These are phyloP conservation scores for Suhomyces maxii DNA, from an alignment of 1,139 yeast species.

Conservation along the genomic window DNA sequence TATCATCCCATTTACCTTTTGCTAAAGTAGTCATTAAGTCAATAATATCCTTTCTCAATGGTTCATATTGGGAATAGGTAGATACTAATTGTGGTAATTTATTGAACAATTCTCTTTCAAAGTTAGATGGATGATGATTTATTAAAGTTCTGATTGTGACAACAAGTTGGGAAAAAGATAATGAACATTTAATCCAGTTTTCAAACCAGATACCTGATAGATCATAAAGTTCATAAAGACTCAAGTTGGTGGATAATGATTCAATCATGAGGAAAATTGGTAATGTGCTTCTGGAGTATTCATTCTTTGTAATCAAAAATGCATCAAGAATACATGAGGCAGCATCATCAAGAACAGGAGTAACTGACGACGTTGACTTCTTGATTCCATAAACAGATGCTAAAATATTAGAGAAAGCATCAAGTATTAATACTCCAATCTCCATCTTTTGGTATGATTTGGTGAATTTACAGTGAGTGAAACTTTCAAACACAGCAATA, in stretches of 20 bases:
- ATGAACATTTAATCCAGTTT: conserved; percentile 44
- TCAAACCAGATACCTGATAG: conserved; percentile 41
- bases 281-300: conserved; percentile 52
- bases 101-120: conserved; percentile 62
- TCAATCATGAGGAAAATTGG: conserved; percentile 58
- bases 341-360: conserved; percentile 32
- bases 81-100: conserved; percentile 58
- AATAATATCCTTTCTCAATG: conserved; percentile 53
- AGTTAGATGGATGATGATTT: conserved; percentile 54
- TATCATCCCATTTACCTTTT: conserved; percentile 56
- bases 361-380: background rate
- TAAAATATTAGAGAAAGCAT: conserved; percentile 57
- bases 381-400: conserved; percentile 56
- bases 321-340: conserved; percentile 55
- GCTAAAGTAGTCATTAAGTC: conserved; percentile 63
- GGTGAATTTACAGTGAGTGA: conserved; percentile 66
- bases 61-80: conserved; percentile 53
- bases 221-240: conserved; percentile 44
- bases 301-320: conserved; percentile 56
- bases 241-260: conserved; percentile 38
- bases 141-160: conserved; percentile 56
- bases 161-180: conserved; percentile 42
- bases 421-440: conserved; percentile 59
- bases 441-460: conserved; percentile 58
- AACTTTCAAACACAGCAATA: conserved; percentile 71